A percentile compares a stretch with the other conserved stretches of the same genome.
phyloP scores from a whole-genome alignment of 108 stramenopile genomes.

The Ochromonas danica region DNA sequence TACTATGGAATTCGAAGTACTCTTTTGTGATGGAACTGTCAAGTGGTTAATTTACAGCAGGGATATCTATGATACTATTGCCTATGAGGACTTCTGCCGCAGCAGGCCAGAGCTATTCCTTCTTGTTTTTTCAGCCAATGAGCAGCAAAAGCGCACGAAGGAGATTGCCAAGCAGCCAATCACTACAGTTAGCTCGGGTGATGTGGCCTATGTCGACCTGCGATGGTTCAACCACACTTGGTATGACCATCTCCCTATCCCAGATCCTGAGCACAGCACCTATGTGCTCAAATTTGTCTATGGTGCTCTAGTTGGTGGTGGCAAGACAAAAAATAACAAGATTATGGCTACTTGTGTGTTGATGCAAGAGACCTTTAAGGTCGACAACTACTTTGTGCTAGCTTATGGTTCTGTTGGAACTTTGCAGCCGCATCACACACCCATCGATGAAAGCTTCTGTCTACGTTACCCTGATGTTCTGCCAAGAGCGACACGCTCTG shows the following conservation, averaged over 20 bases:
- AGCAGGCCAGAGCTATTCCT: neutral
- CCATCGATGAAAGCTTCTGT: neutral
- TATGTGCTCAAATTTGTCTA: conserved; percentile 18
- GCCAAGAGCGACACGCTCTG: neutral
- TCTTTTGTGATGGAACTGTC: neutral
- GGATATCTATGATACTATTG: neutral
- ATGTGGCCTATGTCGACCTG: conserved; percentile 6
- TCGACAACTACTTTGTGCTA: conserved; percentile 5
- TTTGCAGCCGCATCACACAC: conserved; percentile 5
- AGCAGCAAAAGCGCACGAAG: neutral
- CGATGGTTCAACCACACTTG: conserved; percentile 1
- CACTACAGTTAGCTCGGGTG: neutral
- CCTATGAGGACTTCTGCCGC: conserved; percentile 20
- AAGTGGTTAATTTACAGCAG: neutral
- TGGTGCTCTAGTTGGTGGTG: conserved; percentile 1
- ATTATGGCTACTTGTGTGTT: conserved; percentile 16
- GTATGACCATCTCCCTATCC: conserved; percentile 8
- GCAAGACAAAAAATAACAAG: conserved; percentile 10
- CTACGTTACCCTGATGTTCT: neutral
- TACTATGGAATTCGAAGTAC: conserved; percentile 15
- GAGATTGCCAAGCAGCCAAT: conserved; percentile 3
- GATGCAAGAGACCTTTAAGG: conserved; percentile 15
- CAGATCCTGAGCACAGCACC: conserved; percentile 13
- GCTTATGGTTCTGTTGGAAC: neutral
- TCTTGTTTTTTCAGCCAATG: conserved; percentile 3